phyloP scores from a whole-genome alignment of 495 filamentous ascomycete species.

The Cercophora sp. region DNA sequence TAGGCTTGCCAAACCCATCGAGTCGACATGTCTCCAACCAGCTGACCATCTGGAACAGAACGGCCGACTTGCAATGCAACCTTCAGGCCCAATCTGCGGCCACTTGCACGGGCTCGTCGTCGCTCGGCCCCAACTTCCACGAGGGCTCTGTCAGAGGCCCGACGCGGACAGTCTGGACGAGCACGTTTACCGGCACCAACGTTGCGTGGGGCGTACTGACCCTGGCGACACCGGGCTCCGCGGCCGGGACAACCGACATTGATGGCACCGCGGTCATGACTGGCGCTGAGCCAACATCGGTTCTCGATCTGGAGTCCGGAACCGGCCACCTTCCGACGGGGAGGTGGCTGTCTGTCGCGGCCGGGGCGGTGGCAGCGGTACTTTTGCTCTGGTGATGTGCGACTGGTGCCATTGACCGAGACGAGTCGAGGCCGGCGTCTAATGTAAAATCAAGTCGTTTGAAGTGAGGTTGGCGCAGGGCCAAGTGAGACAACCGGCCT shows the following conservation, averaged over 20 bases:
- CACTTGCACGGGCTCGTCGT: conserved; percentile 36
- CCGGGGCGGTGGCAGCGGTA: neutral
- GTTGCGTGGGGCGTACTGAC: conserved; percentile 37
- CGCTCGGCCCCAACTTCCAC: conserved; percentile 21
- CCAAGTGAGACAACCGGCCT: too few relatives aligned
- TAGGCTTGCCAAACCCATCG: conserved; percentile 10
- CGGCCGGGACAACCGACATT: conserved; percentile 20
- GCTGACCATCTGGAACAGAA: conserved; percentile 22
- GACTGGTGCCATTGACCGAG: too few relatives aligned
- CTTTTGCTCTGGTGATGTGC: neutral
- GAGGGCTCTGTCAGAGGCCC: conserved; percentile 30
- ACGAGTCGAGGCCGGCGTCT: too few relatives aligned
- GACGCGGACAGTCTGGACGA: conserved; percentile 30
- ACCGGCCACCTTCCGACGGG: too few relatives aligned
- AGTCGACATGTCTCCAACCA: neutral
- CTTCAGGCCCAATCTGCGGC: conserved; percentile 31
- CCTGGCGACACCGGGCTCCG: conserved; percentile 26
- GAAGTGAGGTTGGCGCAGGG: too few relatives aligned
- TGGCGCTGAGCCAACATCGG: conserved; percentile 4
- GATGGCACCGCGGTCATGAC: conserved; percentile 18
- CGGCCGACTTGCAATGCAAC: conserved; percentile 29
- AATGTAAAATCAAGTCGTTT: too few relatives aligned
- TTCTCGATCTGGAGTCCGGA: too few relatives aligned
- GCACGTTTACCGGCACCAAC: conserved; percentile 26
- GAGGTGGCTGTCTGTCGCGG: neutral